Percentiles rank a stretch among this genome's conserved stretches.
phyloP scores from a whole-genome alignment of 2,329 filamentous ascomycete species.

The Monosporascus sp. region DNA sequence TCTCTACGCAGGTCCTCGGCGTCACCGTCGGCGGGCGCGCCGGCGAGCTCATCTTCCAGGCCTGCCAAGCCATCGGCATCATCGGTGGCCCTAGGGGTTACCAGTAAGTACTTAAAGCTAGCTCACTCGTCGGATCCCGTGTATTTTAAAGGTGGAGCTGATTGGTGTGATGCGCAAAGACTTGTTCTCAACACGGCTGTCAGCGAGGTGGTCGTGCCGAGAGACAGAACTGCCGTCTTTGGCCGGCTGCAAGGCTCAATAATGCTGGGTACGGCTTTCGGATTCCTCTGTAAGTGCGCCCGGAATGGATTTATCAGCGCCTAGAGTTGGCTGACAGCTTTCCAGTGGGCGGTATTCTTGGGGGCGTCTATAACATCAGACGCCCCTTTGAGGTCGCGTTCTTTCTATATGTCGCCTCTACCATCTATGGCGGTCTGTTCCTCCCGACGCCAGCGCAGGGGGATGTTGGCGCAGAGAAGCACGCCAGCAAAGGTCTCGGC shows the following conservation, averaged over 20 bases:
- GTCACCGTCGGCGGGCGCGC: constrained; percentile 54
- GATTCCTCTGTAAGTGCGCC: constrained; percentile 48
- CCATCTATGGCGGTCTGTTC: constrained; percentile 35
- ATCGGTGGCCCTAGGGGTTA: constrained; percentile 66
- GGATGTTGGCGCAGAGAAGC: constrained; percentile 11
- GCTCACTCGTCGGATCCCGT: background rate
- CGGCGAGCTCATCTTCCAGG: constrained; percentile 66
- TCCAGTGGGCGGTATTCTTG: constrained; percentile 57
- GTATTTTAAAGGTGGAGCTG: background rate
- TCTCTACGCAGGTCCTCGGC: constrained; percentile 60
- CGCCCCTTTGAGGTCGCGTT: constrained; percentile 63
- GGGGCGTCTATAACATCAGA: constrained; percentile 57
- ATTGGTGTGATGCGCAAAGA: constrained; percentile 4
- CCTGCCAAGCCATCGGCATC: constrained; percentile 62
- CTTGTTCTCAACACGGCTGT: constrained; percentile 65
- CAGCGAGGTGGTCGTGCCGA: constrained; percentile 57
- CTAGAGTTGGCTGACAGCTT: background rate
- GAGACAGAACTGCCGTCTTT: constrained; percentile 58
- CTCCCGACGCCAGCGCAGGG: constrained; percentile 32
- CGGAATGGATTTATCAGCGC: background rate
- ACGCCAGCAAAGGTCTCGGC: constrained; percentile 33
- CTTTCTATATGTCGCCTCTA: constrained; percentile 45
- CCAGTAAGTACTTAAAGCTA: constrained; percentile 30
- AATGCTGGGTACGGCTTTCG: constrained; percentile 62
- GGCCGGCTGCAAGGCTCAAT: constrained; percentile 60